Evolutionary conservation across 2,329 filamentous ascomycete genomes (phyloP), one percentile per base, ranked within the genome.

Genomic region (Beauveria brongniartii): DNA sequence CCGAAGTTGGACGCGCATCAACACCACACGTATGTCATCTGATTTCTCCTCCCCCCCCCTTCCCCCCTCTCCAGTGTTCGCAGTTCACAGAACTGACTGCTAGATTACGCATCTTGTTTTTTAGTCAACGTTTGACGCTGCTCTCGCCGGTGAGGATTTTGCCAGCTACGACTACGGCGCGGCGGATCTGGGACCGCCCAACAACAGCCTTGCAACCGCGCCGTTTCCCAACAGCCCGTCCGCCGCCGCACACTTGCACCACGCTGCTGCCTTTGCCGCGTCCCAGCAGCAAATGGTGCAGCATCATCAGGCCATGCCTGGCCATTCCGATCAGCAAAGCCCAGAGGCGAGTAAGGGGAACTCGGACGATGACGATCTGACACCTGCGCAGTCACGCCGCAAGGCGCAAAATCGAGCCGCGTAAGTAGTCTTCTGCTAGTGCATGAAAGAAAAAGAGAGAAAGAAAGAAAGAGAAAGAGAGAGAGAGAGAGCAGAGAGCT

Each of bases 351-450:
- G 34, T 30, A 57, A 41, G 46, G 55, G 4, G 14, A 41, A 50
- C 68, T 52, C 64, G 68, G 84, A 83, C 43, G 82, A 84, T 12
- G 82, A 82, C 30, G 82, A 82, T 51, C 60, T 83, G 68, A 84
- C 81, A 24, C 82, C 82, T 0, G 81, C 82, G 6, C 82, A 85
- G 68, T 82, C 80, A 12, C 77, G 81, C 67, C 78, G 83, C 63
- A 85, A 85, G 69, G 82, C 82, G 50, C 83, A 85, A 71, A 85
- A 85, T 64, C 77, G 83, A 66, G 82, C 82, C 66, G 83, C 83
- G 83, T 85, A 77, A 65, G 82, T 82, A 1, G 14, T 55, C 34
- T 43, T 26, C n/a, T 41, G 10, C 2, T 34, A 1, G 10, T 14
- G 30, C 30, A 34, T 41, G 18, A 12, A 34, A 5, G 30, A 34